Evolutionary conservation across 2,329 filamentous ascomycete species (phyloP).

Genomic region (Talaromyces sp.): DNA sequence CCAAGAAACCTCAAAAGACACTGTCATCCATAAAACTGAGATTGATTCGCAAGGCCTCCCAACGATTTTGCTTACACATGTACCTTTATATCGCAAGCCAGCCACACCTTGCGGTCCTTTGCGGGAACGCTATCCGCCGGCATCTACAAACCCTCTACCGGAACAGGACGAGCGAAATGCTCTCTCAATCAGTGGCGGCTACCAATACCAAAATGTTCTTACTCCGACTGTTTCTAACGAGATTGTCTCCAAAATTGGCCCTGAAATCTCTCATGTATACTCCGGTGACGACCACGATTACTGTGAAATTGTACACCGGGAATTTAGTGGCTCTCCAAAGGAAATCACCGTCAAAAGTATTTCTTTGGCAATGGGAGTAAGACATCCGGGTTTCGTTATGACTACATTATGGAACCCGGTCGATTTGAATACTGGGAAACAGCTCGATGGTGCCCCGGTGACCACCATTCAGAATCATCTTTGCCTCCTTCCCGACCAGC

Average conservation of each 20-base stretch:
- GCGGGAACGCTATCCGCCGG: constrained; percentile 77
- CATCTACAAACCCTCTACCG: constrained; percentile 54
- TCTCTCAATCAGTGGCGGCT: constrained; percentile 71
- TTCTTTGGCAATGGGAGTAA: constrained; percentile 94
- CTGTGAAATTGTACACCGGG: constrained; percentile 79
- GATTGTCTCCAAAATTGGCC: constrained; percentile 69
- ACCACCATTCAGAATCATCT: constrained; percentile 79
- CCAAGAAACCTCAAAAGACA: constrained; percentile 53
- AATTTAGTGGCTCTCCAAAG: constrained; percentile 56
- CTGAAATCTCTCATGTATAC: constrained; percentile 77
- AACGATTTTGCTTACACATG: constrained; percentile 83
- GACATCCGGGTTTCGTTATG: constrained; percentile 80
- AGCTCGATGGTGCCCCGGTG: constrained; percentile 15
- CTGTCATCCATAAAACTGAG: constrained; percentile 17
- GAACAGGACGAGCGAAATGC: constrained; percentile 68
- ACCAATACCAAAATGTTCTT: constrained; percentile 96
- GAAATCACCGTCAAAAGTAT: constrained; percentile 96
- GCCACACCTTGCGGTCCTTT: constrained; percentile 84
- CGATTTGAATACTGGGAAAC: constrained; percentile 46
- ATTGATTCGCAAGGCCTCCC: constrained; percentile 60
- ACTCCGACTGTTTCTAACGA: constrained; percentile 69
- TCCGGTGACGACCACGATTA: constrained; percentile 98
- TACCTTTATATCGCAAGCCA: constrained; percentile 76
- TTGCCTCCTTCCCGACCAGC: constrained; percentile 84
- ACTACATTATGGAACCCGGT: constrained; percentile 91